phyloP scores from a whole-genome alignment of 805 yeast species.

The Candida michaelii region DNA sequence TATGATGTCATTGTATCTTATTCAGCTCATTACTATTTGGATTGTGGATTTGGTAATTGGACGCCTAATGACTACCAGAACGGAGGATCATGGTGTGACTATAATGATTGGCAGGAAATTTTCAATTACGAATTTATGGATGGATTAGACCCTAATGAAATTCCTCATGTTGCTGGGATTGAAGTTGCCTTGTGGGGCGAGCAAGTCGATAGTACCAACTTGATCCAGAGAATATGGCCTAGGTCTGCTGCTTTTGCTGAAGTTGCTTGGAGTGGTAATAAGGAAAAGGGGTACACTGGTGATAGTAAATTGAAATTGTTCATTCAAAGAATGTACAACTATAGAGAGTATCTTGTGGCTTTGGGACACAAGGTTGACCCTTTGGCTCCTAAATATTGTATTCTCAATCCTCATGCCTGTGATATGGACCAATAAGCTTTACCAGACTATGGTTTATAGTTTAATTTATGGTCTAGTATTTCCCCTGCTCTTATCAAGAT shows the following conservation, averaged over 20 bases:
- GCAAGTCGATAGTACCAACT: slow-evolving; percentile 31
- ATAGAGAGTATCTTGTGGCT: slow-evolving; percentile 38
- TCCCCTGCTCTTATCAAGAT: no score
- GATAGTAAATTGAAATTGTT: slow-evolving; percentile 25
- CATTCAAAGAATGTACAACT: slow-evolving; percentile 37
- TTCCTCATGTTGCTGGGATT: slow-evolving; percentile 34
- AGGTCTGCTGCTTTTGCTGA: slow-evolving; percentile 44
- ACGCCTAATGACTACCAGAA: slow-evolving; percentile 31
- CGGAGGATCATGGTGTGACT: slow-evolving; percentile 43
- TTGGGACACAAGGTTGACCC: slow-evolving; percentile 34
- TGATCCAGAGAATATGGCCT: slow-evolving; percentile 38
- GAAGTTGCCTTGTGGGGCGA: slow-evolving; percentile 43
- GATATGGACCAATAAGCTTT: slow-evolving; percentile 16
- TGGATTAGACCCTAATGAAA: slow-evolving; percentile 29
- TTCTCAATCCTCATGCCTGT: slow-evolving; percentile 38
- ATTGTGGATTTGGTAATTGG: slow-evolving; percentile 42
- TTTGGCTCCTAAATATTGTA: slow-evolving; percentile 37
- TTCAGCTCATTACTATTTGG: slow-evolving; percentile 33
- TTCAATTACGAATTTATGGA: slow-evolving; percentile 35
- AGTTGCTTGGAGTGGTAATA: slow-evolving; percentile 41
- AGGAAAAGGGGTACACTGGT: slow-evolving; percentile 32
- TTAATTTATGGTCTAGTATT: no score
- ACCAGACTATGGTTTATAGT: no score
- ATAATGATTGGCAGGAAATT: slow-evolving; percentile 45
- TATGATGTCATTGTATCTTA: slow-evolving; percentile 41